phyloP scores from a whole-genome alignment of 2,329 filamentous ascomycete species.

The Claviceps capensis region DNA sequence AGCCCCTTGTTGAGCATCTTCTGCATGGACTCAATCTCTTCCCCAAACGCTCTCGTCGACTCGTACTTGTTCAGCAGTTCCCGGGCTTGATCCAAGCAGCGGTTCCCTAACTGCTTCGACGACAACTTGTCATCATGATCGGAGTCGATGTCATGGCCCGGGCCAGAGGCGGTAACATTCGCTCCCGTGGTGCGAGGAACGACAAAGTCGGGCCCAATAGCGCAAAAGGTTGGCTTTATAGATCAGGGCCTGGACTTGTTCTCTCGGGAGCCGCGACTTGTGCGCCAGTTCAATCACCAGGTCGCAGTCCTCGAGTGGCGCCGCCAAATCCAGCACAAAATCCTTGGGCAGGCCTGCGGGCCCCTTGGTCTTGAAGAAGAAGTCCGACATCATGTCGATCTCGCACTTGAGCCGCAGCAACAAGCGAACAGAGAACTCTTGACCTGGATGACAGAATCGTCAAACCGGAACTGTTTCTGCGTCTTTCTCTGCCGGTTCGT shows the following conservation, averaged over 20 bases:
- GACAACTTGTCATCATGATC: neutral
- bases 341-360: neutral
- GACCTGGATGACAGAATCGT: conserved; percentile 22
- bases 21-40: neutral
- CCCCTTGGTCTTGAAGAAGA: conserved; percentile 12
- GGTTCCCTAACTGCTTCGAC: neutral
- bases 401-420: conserved; percentile 36
- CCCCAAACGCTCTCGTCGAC: neutral
- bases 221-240: conserved; percentile 26
- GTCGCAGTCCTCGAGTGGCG: conserved; percentile 25
- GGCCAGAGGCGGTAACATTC: neutral
- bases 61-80: neutral
- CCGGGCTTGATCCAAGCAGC: neutral
- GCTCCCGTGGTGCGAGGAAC: too few relatives aligned
- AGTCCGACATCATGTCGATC: conserved; percentile 29
- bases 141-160: neutral
- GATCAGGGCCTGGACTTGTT: conserved; percentile 36
- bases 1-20: conserved; percentile 22
- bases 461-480: conserved; percentile 18
- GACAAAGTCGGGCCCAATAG: conserved; percentile 24
- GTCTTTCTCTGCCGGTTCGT: conserved; percentile 18
- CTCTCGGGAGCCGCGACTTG: conserved; percentile 20
- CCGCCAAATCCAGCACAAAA: conserved; percentile 14
- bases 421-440: conserved; percentile 26
- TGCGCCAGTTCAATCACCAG: conserved; percentile 25